Base-by-base conservation (phyloP, 1,284 basidiomycete species). In the Somion occarium region DNA sequence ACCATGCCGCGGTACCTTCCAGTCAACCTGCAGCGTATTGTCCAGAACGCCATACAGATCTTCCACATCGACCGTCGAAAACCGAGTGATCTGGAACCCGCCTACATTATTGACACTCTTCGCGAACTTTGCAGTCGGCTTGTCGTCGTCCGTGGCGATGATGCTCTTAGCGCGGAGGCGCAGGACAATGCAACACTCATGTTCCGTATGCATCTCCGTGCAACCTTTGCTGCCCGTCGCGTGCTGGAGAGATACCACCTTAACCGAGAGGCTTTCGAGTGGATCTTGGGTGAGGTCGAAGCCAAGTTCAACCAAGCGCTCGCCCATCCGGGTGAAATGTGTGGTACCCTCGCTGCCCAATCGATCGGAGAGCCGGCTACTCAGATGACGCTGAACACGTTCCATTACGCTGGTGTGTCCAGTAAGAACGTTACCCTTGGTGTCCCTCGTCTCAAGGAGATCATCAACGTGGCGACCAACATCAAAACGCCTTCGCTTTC, bases 281-380 rank as follows among this genome's bases (percentile, higher is more conserved):
- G 95, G 95, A 91, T 98, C 2, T 64, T 98, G 52, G 97, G 96
- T 59, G 97, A 99, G 70, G 84, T 99, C 46, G 94, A 99, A 68
- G 79, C 90, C 30, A 92, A 94, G 67, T 98, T 97, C 76, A 95
- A 96, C 64, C 85, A 86, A 61, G 91, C 95, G 1, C 65, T 98
- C 2, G 93, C 82, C 22, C 90, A 96, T 64, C 92, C 97, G 0
- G 95, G 96, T 47, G 97, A 99, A 72, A 99, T 99, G 97, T 99
- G 97, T 61, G 97, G 97, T 44, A 98, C 94, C 0, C 81, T 99
- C 13, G 91, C 97, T 34, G 97, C 97, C 0, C 97, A 99, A 72
- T 98, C 94, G 3, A 99, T 99, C 58, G 97, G 97, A 70, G 97
- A 99, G 76, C 97, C 97, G 0, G 97, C 97, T 2, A 99, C 97